phyloP scores from a whole-genome alignment of 2,329 filamentous ascomycete genomes.

The Paraconiothyrium brasiliense region DNA sequence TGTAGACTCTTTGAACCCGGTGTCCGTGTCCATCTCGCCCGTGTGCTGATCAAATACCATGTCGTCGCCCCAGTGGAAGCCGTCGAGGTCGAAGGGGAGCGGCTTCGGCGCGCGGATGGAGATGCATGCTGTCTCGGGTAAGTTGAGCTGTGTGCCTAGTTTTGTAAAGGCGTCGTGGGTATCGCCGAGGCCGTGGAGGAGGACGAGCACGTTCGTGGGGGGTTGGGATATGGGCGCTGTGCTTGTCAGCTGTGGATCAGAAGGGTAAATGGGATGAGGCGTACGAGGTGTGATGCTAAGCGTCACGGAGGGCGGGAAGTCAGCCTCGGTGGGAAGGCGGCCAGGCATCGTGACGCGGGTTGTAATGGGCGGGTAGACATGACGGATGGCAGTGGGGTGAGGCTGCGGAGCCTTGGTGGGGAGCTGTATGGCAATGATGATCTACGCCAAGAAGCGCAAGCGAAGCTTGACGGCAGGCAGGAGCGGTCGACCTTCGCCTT shows the following conservation, averaged over 20 bases:
- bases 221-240: slow-evolving; percentile 61
- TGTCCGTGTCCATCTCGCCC: slow-evolving; percentile 64
- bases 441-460: slow-evolving; percentile 25
- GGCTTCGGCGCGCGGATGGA: slow-evolving; percentile 75
- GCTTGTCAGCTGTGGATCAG: slow-evolving; percentile 26
- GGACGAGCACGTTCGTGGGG: slow-evolving; percentile 77
- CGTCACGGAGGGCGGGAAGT: slow-evolving; percentile 54
- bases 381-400: slow-evolving; percentile 17
- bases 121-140: slow-evolving; percentile 81
- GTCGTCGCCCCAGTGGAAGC: slow-evolving; percentile 71
- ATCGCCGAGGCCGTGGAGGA: slow-evolving; percentile 88
- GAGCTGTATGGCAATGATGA: slow-evolving; percentile 23
- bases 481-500: not conserved
- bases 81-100: slow-evolving; percentile 73
- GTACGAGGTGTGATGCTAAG: slow-evolving; percentile 58
- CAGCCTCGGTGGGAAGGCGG: slow-evolving; percentile 53
- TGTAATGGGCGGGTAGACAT: slow-evolving; percentile 19
- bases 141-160: slow-evolving; percentile 73
- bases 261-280: slow-evolving; percentile 25
- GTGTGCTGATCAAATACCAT: slow-evolving; percentile 63
- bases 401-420: slow-evolving; percentile 18
- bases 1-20: slow-evolving; percentile 58
- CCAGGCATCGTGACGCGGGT: slow-evolving; percentile 47
- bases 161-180: slow-evolving; percentile 72
- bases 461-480: slow-evolving; percentile 9